phyloP scores from a whole-genome alignment of 108 stramenopile species.

The Fragilariopsis cylindrus region DNA sequence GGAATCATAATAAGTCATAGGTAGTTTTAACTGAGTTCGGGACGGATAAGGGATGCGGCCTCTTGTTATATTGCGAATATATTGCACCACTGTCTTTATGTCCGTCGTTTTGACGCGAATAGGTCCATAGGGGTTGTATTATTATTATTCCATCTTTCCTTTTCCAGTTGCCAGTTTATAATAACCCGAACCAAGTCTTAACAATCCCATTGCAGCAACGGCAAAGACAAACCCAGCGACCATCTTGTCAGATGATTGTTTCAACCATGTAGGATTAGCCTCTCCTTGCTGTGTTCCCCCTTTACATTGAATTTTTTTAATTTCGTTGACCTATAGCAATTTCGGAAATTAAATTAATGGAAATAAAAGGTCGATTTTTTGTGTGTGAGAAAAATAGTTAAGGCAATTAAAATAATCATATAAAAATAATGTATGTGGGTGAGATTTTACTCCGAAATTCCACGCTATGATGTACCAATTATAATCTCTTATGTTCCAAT shows the following conservation, averaged over 20 bases:
- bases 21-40: neutral
- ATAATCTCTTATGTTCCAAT: neutral
- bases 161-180: slow-evolving; percentile 82
- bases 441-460: no score
- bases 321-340: slow-evolving; percentile 64
- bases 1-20: neutral
- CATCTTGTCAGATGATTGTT: slow-evolving; percentile 61
- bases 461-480: no score
- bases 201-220: slow-evolving; percentile 46
- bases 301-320: slow-evolving; percentile 65
- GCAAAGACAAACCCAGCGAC: slow-evolving; percentile 47
- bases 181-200: slow-evolving; percentile 36
- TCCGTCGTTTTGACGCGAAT: neutral
- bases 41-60: no score
- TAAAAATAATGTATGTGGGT: neutral
- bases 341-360: neutral
- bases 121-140: neutral
- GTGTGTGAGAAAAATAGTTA: neutral
- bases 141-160: slow-evolving; percentile 51
- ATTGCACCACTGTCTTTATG: neutral
- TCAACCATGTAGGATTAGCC: slow-evolving; percentile 79
- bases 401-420: neutral
- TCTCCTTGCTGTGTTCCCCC: slow-evolving; percentile 81
- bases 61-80: neutral
- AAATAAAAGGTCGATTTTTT: neutral